Base-by-base conservation (phyloP, 2,329 filamentous ascomycete species). In the Colletotrichum tropicicola region DNA sequence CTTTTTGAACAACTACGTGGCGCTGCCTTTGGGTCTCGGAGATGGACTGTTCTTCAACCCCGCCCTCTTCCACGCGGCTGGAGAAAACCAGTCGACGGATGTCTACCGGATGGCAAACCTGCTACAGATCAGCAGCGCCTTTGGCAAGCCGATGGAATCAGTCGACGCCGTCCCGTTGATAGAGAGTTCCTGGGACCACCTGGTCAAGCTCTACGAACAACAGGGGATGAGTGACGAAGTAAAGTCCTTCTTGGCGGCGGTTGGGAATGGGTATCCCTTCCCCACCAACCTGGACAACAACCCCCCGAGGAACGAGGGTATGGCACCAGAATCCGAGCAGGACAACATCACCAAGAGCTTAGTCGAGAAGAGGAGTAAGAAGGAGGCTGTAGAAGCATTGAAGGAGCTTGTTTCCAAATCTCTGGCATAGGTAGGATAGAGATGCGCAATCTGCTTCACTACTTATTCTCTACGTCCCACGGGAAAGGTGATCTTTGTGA, bases 21-120 rank as follows among this genome's bases (percentile, higher is more conserved):
- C 81, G 1, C 70, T 89, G 10, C 82, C 87, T 2, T 68, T 90
- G 59, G 68, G 75, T 3, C 78, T 83, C 43, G 88, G 88, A 0
- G 87, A 91, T 68, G 88, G 85, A 0, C 68, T 90, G 0, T 90
- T 90, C 72, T 90, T 91, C 75, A 89, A 87, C 59, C 88, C 88
- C 0, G 87, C 85, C 1, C 74, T 90, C 0, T 87, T 89, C 66
- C 88, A 91, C 71, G 88, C 87, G 1, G 88, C 88, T 0, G 88
- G 88, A 0, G 81, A 83, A 67, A 91, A 90, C 69, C 70, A 74
- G 15, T 78, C 77, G 6, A 79, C 77, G 2, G 71, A 73, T 8
- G 78, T 89, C 25, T 73, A 85, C 23, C 81, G 88, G 2, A 82
- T 82, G 28, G 87, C 87, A n/a, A 90, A 90, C 70, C 73, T 91